A percentile compares a stretch with the other conserved stretches of the same genome.
Conservation (phyloP, 2,329 filamentous ascomycete genomes). For the Periconia sp. region DNA sequence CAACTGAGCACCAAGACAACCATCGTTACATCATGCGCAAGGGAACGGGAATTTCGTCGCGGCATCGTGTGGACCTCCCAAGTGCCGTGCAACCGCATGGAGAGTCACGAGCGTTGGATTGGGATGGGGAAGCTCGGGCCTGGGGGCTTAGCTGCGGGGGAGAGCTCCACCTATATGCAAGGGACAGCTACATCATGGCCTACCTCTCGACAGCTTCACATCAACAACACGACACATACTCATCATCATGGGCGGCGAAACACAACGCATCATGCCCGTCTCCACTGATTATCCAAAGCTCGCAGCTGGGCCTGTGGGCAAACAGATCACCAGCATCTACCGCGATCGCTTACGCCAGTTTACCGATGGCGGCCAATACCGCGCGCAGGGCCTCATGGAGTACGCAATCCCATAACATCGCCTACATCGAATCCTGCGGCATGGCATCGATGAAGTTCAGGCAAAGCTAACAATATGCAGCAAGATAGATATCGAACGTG, state of each 20-base stretch:
- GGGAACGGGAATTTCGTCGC: too few relatives aligned
- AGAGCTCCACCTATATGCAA: conserved; percentile 20
- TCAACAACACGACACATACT: conserved; percentile 3
- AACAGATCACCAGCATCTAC: conserved; percentile 79
- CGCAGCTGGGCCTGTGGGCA: conserved; percentile 45
- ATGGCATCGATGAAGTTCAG: too few relatives aligned
- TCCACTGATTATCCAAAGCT: conserved; percentile 40
- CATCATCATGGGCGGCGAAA: conserved; percentile 44
- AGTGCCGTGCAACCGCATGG: background rate
- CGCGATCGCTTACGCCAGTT: conserved; percentile 83
- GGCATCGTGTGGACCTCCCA: too few relatives aligned
- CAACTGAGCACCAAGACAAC: too few relatives aligned
- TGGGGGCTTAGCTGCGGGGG: conserved; percentile 28
- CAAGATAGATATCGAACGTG: conserved; percentile 76
- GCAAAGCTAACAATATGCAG: conserved; percentile 46
- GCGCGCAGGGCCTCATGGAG: conserved; percentile 74
- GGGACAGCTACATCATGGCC: conserved; percentile 2
- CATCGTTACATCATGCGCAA: too few relatives aligned
- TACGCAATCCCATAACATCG: conserved; percentile 55
- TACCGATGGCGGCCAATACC: conserved; percentile 73
- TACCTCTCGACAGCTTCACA: conserved; percentile 14
- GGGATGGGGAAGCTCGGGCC: conserved; percentile 5
- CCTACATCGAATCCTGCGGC: background rate
- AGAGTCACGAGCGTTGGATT: background rate
- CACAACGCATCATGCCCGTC: conserved; percentile 30